Conservation (phyloP, 1,284 basidiomycete genomes). For the Exsudoporus floridanus region DNA sequence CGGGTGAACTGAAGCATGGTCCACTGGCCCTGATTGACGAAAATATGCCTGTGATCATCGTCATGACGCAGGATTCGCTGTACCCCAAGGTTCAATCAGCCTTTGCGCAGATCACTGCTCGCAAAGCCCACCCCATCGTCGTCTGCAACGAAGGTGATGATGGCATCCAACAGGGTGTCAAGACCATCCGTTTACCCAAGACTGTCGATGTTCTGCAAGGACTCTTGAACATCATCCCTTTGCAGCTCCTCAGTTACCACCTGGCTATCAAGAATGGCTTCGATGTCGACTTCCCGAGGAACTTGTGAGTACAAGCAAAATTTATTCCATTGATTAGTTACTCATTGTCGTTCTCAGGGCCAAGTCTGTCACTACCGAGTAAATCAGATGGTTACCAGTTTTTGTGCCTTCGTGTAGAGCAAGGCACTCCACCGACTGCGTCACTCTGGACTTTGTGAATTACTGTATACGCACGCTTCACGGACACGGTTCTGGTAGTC, state of each 20-base stretch:
- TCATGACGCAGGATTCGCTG: constrained; percentile 98
- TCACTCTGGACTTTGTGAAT: constrained; percentile 9
- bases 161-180: constrained; percentile 70
- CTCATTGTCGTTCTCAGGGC: constrained; percentile 48
- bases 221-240: constrained; percentile 93
- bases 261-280: constrained; percentile 93
- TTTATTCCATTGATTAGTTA: constrained; percentile 7
- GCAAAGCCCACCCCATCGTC: constrained; percentile 95
- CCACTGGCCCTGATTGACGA: constrained; percentile 97
- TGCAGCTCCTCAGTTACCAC: constrained; percentile 97
- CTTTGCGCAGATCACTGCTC: constrained; percentile 93
- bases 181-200: constrained; percentile 90
- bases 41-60: constrained; percentile 97
- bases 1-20: constrained; percentile 98
- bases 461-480: constrained; percentile 17
- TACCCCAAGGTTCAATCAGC: constrained; percentile 99
- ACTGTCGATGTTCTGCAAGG: constrained; percentile 97
- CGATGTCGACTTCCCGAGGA: constrained; percentile 98
- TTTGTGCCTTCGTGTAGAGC: neutral
- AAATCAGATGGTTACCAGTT: constrained; percentile 30
- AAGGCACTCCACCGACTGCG: constrained; percentile 1
- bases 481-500: constrained; percentile 28
- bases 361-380: constrained; percentile 84
- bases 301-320: constrained; percentile 61
- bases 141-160: constrained; percentile 95